Evolutionary conservation across 2,329 filamentous ascomycete genomes (phyloP).

Genomic region (Botryosphaeria dothidea): DNA sequence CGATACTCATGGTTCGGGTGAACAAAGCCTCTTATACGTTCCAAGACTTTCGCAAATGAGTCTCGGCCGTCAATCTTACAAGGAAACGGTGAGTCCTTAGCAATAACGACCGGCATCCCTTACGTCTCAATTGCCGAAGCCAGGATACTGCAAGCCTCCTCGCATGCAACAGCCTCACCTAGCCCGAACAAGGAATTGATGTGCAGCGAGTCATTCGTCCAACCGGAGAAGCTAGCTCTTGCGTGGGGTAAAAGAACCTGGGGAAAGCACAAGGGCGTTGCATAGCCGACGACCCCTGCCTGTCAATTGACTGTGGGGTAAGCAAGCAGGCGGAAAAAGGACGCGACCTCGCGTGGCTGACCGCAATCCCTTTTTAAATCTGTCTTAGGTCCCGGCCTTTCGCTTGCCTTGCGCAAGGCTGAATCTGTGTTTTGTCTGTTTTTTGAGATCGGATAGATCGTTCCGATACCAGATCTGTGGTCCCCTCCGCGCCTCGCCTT

Average conservation of each 20-base stretch:
- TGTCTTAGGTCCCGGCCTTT: background rate
- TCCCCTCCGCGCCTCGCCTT: background rate
- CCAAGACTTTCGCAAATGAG: too few species aligned
- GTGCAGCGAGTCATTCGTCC: background rate
- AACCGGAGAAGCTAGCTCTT: background rate
- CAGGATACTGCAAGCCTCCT: background rate
- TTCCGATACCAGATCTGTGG: background rate
- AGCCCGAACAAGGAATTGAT: background rate
- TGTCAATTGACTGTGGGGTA: background rate
- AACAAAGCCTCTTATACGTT: too few species aligned
- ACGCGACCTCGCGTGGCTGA: background rate
- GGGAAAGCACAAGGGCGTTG: background rate
- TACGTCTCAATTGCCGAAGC: background rate
- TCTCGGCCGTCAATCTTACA: too few species aligned
- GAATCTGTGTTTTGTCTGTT: background rate
- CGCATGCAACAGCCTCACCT: background rate
- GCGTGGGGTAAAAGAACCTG: constrained; percentile 3
- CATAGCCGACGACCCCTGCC: constrained; percentile 4
- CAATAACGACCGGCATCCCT: background rate
- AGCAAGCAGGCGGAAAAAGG: too few species aligned
- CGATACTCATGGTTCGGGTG: too few species aligned
- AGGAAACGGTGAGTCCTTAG: too few species aligned
- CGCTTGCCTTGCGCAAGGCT: background rate
- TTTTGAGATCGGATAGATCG: background rate
- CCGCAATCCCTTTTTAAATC: background rate